Evolutionary conservation across 108 stramenopile species (phyloP).

Genomic region (Nannochloropsis oceanica): DNA sequence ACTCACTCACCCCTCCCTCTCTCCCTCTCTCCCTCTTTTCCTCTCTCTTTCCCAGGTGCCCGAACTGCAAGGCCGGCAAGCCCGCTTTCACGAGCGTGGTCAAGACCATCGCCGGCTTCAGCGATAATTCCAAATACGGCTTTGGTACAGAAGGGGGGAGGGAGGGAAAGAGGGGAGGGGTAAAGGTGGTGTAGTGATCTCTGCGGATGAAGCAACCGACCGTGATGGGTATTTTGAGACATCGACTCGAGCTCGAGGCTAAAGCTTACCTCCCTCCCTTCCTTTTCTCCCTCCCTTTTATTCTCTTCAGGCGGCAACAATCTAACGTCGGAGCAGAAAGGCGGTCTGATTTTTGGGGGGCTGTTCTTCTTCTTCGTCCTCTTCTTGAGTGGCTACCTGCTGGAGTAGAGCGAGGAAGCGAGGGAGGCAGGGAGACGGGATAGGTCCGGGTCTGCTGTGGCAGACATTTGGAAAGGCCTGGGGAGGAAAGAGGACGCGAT

Average conservation of each 20-base stretch:
- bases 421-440: no score
- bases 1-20: neutral
- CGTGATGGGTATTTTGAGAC: no score
- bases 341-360: neutral
- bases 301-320: neutral
- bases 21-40: neutral
- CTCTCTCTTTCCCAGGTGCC: no score
- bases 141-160: neutral
- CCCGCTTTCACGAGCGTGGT: neutral
- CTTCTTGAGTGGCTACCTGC: neutral
- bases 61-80: neutral
- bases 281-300: no score
- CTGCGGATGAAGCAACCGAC: no score
- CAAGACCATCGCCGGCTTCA: neutral
- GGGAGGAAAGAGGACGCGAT: neutral
- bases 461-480: neutral
- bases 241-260: no score
- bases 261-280: neutral
- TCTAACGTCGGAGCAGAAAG: neutral
- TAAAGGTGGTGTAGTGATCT: no score
- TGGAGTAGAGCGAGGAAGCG: no score
- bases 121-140: neutral
- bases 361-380: neutral
- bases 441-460: neutral
- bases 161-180: neutral